Evolutionary conservation across 352 stramenopile species (phyloP).

Genomic region (Phytopythium mirpurense): DNA sequence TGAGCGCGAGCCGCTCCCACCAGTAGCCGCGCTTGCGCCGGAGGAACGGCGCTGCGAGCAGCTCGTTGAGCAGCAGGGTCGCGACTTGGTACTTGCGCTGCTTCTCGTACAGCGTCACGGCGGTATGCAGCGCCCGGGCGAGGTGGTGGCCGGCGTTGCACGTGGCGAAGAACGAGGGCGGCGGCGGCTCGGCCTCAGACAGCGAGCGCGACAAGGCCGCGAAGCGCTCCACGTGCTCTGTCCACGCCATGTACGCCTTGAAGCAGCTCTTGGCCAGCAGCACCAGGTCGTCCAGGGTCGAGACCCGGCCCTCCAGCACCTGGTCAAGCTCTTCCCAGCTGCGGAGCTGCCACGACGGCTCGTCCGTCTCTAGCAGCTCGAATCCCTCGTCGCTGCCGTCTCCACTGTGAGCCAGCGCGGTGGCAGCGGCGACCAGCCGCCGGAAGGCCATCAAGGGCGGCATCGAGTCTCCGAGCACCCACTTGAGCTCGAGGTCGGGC

Average conservation of each 20-base stretch:
- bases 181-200: no score
- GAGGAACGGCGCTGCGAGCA: constrained; percentile 49
- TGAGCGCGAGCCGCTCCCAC: constrained; percentile 72
- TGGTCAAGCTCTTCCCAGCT: constrained; percentile 49
- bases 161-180: constrained; percentile 46
- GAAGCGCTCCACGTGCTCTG: constrained; percentile 9
- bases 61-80: constrained; percentile 55
- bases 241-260: constrained; percentile 36
- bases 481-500: constrained; percentile 47
- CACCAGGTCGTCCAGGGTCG: constrained; percentile 59
- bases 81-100: constrained; percentile 68
- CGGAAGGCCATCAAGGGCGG: constrained; percentile 49
- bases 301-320: constrained; percentile 25
- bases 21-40: constrained; percentile 61
- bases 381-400: constrained; percentile 17
- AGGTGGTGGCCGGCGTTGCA: constrained; percentile 72
- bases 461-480: constrained; percentile 27
- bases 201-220: background rate
- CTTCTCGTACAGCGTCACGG: constrained; percentile 68
- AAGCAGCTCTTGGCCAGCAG: constrained; percentile 44
- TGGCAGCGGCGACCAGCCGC: constrained; percentile 15
- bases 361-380: constrained; percentile 7
- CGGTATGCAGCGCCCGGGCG: constrained; percentile 48
- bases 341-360: constrained; percentile 33
- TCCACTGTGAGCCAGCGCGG: constrained; percentile 12